Evolutionary conservation across 306 rosid genomes (phyloP).

Genomic region (Dicorynia guianensis): DNA sequence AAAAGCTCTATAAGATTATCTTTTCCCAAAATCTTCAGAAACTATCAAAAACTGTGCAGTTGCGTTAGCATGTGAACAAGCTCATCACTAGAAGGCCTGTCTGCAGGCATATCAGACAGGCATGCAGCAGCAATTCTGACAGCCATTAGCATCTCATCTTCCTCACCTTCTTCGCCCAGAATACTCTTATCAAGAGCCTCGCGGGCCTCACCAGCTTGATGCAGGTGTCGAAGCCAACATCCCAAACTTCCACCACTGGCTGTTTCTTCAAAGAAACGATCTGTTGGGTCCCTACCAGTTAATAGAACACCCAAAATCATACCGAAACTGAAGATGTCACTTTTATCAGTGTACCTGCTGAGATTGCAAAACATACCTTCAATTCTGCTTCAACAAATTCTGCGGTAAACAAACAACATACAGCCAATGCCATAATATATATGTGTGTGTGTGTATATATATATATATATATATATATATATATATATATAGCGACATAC

Average conservation of each 20-base stretch:
- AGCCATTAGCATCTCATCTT: conserved; percentile 98
- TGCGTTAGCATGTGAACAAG: conserved; percentile 99
- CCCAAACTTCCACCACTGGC: conserved; percentile 80
- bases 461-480: no score
- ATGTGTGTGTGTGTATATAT: no score
- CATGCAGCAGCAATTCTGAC: conserved; percentile 92
- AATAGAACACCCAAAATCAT: conserved; percentile 80
- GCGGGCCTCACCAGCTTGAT: conserved; percentile 79
- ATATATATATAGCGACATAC: neutral
- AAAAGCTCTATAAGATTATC: conserved; percentile 32
- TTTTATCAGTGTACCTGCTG: conserved; percentile 86
- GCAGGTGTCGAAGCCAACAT: conserved; percentile 85
- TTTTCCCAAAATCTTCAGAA: conserved; percentile 38
- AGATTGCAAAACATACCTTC: conserved; percentile 34
- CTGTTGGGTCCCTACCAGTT: conserved; percentile 82
- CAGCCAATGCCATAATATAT: conserved; percentile 7
- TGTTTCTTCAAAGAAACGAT: conserved; percentile 88
- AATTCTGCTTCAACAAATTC: conserved; percentile 11
- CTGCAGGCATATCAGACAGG: conserved; percentile 86
- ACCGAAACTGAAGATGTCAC: conserved; percentile 96
- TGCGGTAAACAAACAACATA: conserved; percentile 2
- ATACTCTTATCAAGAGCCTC: conserved; percentile 88
- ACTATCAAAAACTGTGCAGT: conserved; percentile 85
- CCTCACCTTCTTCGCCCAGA: conserved; percentile 88
- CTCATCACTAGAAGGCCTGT: conserved; percentile 96